phyloP scores from a whole-genome alignment of 352 stramenopile genomes.

The Globisporangium carolinianum region DNA sequence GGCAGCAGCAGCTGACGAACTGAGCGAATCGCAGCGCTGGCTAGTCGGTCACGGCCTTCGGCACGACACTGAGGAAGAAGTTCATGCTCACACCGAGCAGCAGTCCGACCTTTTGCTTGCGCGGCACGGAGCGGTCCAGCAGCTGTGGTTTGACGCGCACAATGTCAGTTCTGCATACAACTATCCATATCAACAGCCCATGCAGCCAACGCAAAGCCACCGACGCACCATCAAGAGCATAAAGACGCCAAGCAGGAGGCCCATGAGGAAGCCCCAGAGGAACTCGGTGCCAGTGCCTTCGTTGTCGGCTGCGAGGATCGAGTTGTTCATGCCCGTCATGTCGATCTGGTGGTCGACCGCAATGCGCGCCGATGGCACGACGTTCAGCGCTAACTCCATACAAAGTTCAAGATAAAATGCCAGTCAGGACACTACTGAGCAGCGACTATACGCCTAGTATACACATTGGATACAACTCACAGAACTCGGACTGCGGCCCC shows the following conservation, averaged over 20 bases:
- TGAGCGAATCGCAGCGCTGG: neutral
- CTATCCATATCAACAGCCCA: no score
- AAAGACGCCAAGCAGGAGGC: conserved; percentile 81
- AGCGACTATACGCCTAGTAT: neutral
- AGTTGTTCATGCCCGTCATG: conserved; percentile 77
- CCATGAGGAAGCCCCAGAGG: conserved; percentile 86
- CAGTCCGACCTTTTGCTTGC: conserved; percentile 82
- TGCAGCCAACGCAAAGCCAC: neutral
- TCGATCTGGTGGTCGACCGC: conserved; percentile 82
- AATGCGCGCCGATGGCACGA: conserved; percentile 59
- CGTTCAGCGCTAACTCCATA: conserved; percentile 55
- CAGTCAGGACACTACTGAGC: neutral
- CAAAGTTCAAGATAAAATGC: neutral
- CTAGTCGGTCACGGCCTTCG: conserved; percentile 63
- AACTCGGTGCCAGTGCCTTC: conserved; percentile 87
- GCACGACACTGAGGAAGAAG: conserved; percentile 86
- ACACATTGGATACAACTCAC: conserved; percentile 21
- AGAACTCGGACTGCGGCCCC: conserved; percentile 83
- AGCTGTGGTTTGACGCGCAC: conserved; percentile 26
- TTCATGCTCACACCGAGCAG: conserved; percentile 86
- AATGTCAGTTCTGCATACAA: no score
- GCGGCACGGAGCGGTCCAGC: conserved; percentile 76
- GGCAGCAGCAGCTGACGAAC: neutral
- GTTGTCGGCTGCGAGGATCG: conserved; percentile 78
- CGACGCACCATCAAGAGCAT: conserved; percentile 81